Evolutionary conservation across 1,284 basidiomycete species (phyloP).

Genomic region (Grifola frondosa): DNA sequence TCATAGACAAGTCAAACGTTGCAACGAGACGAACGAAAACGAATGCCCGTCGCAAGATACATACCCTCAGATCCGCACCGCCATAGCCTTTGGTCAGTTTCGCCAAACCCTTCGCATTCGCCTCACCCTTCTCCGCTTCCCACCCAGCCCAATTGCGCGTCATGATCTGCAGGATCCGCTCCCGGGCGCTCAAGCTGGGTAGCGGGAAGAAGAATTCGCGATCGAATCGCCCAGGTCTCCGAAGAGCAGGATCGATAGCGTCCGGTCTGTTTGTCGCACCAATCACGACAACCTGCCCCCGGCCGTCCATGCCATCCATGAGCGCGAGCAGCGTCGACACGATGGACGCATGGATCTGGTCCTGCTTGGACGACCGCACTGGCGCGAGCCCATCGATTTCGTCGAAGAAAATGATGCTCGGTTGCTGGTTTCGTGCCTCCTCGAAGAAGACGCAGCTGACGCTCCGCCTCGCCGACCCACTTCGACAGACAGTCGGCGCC

Average conservation of each 20-base stretch:
- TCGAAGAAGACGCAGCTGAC: constrained; percentile 97
- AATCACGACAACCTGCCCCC: constrained; percentile 96
- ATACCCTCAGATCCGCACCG: constrained; percentile 91
- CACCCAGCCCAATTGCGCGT: constrained; percentile 91
- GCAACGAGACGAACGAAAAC: too few species aligned
- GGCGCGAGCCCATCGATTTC: constrained; percentile 99
- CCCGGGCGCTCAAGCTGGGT: constrained; percentile 81
- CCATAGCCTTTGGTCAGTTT: constrained; percentile 97
- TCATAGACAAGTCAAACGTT: too few species aligned
- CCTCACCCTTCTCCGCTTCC: constrained; percentile 56
- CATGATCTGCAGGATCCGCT: constrained; percentile 91
- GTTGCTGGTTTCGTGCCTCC: constrained; percentile 91
- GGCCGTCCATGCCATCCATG: constrained; percentile 99
- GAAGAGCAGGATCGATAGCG: constrained; percentile 92
- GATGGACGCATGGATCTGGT: constrained; percentile 98
- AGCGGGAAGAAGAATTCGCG: constrained; percentile 98
- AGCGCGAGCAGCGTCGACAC: constrained; percentile 95
- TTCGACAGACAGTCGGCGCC: constrained; percentile 98
- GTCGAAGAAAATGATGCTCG: constrained; percentile 96
- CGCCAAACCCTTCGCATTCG: constrained; percentile 72
- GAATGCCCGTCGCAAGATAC: too few species aligned
- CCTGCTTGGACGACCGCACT: constrained; percentile 96
- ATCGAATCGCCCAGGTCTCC: constrained; percentile 95
- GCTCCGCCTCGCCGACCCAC: constrained; percentile 99
- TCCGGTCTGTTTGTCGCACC: constrained; percentile 98